Evolutionary conservation across 2,329 filamentous ascomycete species (phyloP).

Genomic region (Verticillium longisporum): DNA sequence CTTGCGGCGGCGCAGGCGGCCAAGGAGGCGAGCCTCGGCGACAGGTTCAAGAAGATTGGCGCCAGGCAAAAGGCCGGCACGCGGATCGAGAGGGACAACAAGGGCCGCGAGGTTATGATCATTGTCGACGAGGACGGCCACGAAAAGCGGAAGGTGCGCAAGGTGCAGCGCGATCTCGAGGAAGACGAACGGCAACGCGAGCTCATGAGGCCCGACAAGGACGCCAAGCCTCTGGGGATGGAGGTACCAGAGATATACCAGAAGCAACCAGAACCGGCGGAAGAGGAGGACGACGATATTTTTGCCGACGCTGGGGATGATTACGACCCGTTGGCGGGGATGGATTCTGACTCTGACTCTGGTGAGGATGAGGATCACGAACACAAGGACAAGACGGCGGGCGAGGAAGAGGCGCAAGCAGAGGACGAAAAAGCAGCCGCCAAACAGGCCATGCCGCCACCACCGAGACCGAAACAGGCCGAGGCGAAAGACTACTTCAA

Average conservation of each 20-base stretch:
- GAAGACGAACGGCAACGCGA: slow-evolving; percentile 28
- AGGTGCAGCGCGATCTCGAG: slow-evolving; percentile 30
- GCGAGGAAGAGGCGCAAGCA: slow-evolving; percentile 15
- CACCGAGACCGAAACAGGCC: slow-evolving; percentile 32
- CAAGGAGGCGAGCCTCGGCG: slow-evolving; percentile 44
- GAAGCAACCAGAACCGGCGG: slow-evolving; percentile 36
- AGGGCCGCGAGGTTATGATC: slow-evolving; percentile 57
- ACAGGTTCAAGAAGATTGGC: slow-evolving; percentile 60
- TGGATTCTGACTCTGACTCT: slow-evolving; percentile 31
- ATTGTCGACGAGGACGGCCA: slow-evolving; percentile 60
- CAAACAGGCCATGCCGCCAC: slow-evolving; percentile 34
- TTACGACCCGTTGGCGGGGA: slow-evolving; percentile 59
- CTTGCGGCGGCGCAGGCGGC: slow-evolving; percentile 48
- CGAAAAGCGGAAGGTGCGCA: slow-evolving; percentile 59
- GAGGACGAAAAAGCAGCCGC: slow-evolving; percentile 13
- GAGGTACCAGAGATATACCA: slow-evolving; percentile 55
- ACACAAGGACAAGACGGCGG: slow-evolving; percentile 30
- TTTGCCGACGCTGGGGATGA: slow-evolving; percentile 61
- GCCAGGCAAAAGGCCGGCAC: slow-evolving; percentile 44
- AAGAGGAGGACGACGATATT: slow-evolving; percentile 54
- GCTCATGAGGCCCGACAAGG: slow-evolving; percentile 47
- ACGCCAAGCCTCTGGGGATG: slow-evolving; percentile 55
- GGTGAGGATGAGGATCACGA: slow-evolving; percentile 39
- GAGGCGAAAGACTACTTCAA: slow-evolving; percentile 56
- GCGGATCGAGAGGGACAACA: slow-evolving; percentile 54